Evolutionary conservation across 371 early-diverging fungal genomes (phyloP).

Genomic region (Mucor saturninus): DNA sequence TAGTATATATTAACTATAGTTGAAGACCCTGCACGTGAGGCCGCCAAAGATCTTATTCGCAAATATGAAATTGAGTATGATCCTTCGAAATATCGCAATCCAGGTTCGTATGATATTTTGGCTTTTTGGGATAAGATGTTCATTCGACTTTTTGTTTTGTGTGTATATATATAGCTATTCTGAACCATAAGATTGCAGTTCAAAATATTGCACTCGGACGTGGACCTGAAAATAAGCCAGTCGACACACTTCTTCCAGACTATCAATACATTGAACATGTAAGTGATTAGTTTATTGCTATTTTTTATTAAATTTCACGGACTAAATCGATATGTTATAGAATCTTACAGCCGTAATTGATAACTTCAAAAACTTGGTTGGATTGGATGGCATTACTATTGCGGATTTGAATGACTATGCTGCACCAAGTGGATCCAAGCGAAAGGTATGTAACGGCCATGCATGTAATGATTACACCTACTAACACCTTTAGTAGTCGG

Average conservation of each 20-base stretch:
- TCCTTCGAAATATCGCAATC: conserved; percentile 61
- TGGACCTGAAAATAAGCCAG: conserved; percentile 19
- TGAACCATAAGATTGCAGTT: conserved; percentile 63
- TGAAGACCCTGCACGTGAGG: neutral
- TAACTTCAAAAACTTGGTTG: conserved; percentile 18
- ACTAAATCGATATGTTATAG: conserved; percentile 3
- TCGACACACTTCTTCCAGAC: conserved; percentile 21
- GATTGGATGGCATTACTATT: conserved; percentile 12
- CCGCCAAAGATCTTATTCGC: conserved; percentile 25
- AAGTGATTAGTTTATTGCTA: neutral
- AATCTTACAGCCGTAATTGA: conserved; percentile 18
- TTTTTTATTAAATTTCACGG: neutral
- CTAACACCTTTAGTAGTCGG: neutral
- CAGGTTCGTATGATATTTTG: conserved; percentile 43
- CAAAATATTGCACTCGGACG: conserved; percentile 59
- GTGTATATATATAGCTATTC: conserved; percentile 39
- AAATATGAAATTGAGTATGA: conserved; percentile 52
- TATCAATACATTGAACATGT: conserved; percentile 19
- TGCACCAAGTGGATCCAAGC: neutral
- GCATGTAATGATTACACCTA: neutral
- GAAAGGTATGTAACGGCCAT: conserved; percentile 10
- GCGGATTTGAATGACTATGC: conserved; percentile 3
- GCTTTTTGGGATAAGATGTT: neutral
- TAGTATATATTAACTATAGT: neutral
- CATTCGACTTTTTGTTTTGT: neutral